These are phyloP conservation scores for Amniculicola lignicola DNA, from an alignment of 495 filamentous ascomycete genomes.

Conservation along the genomic window DNA sequence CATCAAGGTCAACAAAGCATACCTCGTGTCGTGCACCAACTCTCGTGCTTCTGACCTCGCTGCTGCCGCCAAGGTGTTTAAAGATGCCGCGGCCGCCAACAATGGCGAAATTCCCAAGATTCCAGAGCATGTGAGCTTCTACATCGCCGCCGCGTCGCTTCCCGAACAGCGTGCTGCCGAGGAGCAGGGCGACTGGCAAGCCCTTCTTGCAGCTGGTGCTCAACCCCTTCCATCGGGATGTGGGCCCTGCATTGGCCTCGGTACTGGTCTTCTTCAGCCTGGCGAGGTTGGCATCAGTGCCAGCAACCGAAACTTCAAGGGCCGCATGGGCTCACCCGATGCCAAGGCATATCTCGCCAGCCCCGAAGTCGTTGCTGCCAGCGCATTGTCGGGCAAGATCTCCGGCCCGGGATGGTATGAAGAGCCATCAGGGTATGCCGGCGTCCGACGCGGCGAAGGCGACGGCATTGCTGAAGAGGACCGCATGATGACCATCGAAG, in stretches of 20 bases:
- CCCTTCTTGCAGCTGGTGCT: conserved; percentile 76
- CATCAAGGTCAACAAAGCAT: conserved; percentile 80
- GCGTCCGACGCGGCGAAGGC: conserved; percentile 68
- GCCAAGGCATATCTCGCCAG: conserved; percentile 86
- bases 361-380: conserved; percentile 89
- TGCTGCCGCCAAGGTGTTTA: conserved; percentile 82
- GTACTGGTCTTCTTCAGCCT: conserved; percentile 75
- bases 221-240: conserved; percentile 73
- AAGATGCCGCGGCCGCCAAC: conserved; percentile 60
- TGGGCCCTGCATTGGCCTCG: conserved; percentile 87
- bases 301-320: conserved; percentile 90
- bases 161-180: conserved; percentile 78
- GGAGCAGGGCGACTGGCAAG: conserved; percentile 83
- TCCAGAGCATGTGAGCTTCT: conserved; percentile 75
- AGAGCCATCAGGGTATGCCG: conserved; percentile 61
- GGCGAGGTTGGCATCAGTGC: conserved; percentile 89
- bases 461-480: conserved; percentile 61
- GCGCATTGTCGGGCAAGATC: conserved; percentile 74
- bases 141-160: conserved; percentile 83
- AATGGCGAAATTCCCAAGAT: conserved; percentile 65
- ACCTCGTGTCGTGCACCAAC: conserved; percentile 92
- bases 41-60: conserved; percentile 76
- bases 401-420: conserved; percentile 78
- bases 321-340: conserved; percentile 79
- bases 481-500: conserved; percentile 59